phyloP scores from a whole-genome alignment of 495 filamentous ascomycete genomes.

The Podospora didyma region DNA sequence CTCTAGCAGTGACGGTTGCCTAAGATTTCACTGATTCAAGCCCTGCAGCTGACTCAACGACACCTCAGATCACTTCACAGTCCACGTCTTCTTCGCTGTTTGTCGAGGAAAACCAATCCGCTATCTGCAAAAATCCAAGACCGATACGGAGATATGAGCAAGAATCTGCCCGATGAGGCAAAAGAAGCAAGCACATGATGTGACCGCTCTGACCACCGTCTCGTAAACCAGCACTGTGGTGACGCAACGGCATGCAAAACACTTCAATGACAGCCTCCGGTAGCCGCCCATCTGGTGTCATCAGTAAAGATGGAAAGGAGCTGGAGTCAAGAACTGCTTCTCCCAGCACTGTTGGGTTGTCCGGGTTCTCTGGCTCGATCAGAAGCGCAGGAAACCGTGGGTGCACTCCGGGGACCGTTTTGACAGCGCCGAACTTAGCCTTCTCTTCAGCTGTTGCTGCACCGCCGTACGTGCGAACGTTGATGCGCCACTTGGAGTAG shows the following conservation, averaged over 20 bases:
- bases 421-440: neutral
- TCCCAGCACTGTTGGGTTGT: neutral
- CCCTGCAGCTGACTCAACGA: too few relatives aligned
- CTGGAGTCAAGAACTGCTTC: neutral
- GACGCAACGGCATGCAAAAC: neutral
- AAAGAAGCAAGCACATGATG: neutral
- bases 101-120: neutral
- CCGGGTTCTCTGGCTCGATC: neutral
- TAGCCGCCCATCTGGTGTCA: neutral
- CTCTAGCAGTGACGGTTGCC: too few relatives aligned
- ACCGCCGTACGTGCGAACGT: neutral
- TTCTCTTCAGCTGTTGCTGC: neutral
- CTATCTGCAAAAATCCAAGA: neutral
- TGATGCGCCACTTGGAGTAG: neutral
- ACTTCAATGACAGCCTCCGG: neutral
- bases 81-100: neutral
- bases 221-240: neutral
- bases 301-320: neutral
- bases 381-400: neutral
- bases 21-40: neutral
- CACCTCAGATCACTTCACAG: neutral
- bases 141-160: neutral
- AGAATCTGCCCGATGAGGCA: neutral
- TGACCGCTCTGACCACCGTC: neutral
- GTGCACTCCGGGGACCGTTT: neutral